phyloP scores from a whole-genome alignment of 2,329 filamentous ascomycete genomes.

The Penicillium sp. region DNA sequence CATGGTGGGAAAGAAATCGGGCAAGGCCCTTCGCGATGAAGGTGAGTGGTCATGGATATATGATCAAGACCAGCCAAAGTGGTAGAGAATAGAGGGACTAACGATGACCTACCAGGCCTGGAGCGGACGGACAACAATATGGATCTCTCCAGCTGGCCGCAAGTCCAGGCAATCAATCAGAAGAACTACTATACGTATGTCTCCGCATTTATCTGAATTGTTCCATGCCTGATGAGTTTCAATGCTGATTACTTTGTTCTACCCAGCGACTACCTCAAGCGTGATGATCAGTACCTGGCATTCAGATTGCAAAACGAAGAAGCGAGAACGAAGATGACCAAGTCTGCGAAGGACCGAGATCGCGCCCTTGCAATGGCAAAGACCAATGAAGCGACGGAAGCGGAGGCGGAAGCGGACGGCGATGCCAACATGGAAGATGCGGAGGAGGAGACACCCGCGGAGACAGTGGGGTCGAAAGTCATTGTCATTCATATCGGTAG shows the following conservation, averaged over 20 bases:
- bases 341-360: constrained; percentile 83
- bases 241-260: constrained; percentile 14
- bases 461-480: constrained; percentile 78
- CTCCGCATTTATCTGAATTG: background rate
- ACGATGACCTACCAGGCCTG: constrained; percentile 61
- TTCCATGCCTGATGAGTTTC: background rate
- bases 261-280: constrained; percentile 89
- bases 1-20: constrained; percentile 68
- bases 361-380: constrained; percentile 75
- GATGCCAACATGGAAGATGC: constrained; percentile 59
- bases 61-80: background rate
- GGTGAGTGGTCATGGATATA: constrained; percentile 32
- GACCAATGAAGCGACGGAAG: constrained; percentile 62
- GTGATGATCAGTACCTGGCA: constrained; percentile 92
- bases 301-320: constrained; percentile 86
- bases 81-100: background rate
- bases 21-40: constrained; percentile 62
- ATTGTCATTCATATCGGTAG: constrained; percentile 95
- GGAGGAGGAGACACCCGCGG: constrained; percentile 52
- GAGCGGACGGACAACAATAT: constrained; percentile 98
- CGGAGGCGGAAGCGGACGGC: constrained; percentile 41
- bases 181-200: constrained; percentile 98
- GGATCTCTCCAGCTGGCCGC: constrained; percentile 91
- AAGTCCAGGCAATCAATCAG: constrained; percentile 91
- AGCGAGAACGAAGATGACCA: constrained; percentile 76